These are phyloP conservation scores for Barnettozyma botsteinii DNA, from an alignment of 805 yeast species.

Conservation along the genomic window DNA sequence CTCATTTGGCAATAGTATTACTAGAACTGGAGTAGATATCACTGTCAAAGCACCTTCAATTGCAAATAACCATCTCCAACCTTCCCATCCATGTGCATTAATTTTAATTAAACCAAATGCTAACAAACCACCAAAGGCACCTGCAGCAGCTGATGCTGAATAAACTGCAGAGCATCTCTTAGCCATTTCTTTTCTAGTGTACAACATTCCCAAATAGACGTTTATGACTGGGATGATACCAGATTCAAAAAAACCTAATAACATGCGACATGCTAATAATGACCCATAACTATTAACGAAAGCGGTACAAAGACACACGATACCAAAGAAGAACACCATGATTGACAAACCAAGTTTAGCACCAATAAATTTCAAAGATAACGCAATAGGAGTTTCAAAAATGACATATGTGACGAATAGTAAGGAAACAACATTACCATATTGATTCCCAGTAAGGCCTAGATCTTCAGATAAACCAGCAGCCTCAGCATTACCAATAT, in stretches of 20 bases:
- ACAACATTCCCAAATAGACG: constrained; percentile 42
- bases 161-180: constrained; percentile 31
- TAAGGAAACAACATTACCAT: constrained; percentile 39
- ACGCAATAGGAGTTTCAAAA: constrained; percentile 34
- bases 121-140: constrained; percentile 53
- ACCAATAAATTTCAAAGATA: constrained; percentile 32
- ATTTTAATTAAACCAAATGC: constrained; percentile 40
- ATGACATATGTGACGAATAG: constrained; percentile 40
- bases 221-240: constrained; percentile 46
- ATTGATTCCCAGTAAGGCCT: constrained; percentile 34
- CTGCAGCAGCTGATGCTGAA: constrained; percentile 29
- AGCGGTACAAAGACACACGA: constrained; percentile 36
- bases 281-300: constrained; percentile 38
- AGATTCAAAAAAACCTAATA: constrained; percentile 48
- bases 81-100: constrained; percentile 34
- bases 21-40: constrained; percentile 31
- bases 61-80: constrained; percentile 48
- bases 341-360: constrained; percentile 30
- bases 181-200: constrained; percentile 44
- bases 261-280: constrained; percentile 40
- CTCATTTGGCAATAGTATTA: constrained; percentile 35
- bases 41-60: constrained; percentile 44
- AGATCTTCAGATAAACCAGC: constrained; percentile 44
- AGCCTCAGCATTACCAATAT: constrained; percentile 53
- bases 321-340: constrained; percentile 33